phyloP scores from a whole-genome alignment of 2,329 filamentous ascomycete genomes.

The Botrytis sinoallii region DNA sequence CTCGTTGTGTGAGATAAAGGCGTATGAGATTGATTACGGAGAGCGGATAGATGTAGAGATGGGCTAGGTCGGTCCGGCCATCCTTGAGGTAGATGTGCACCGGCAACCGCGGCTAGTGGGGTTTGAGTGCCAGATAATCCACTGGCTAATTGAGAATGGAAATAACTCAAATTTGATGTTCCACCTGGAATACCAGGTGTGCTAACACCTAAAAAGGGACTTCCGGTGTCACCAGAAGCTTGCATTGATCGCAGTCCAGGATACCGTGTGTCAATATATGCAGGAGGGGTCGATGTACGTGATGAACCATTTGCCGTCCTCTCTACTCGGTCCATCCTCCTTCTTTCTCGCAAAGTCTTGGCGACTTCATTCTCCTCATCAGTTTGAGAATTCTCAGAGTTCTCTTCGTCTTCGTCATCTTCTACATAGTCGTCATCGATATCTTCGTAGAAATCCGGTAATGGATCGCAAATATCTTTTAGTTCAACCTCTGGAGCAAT shows the following conservation, averaged over 20 bases:
- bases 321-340: conserved; percentile 38
- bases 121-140: conserved; percentile 74
- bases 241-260: conserved; percentile 35
- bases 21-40: conserved; percentile 26
- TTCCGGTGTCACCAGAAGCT: conserved; percentile 46
- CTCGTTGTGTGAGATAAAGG: conserved; percentile 29
- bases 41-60: conserved; percentile 24
- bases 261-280: conserved; percentile 44
- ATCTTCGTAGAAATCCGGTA: conserved; percentile 94
- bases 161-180: conserved; percentile 76
- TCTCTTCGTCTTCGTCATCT: conserved; percentile 46
- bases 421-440: conserved; percentile 62
- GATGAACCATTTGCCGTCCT: conserved; percentile 35
- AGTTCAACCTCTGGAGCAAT: conserved; percentile 83
- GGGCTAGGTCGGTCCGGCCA: conserved; percentile 42
- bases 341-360: conserved; percentile 37
- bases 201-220: conserved; percentile 57
- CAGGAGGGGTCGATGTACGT: conserved; percentile 28
- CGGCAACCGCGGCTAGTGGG: conserved; percentile 74
- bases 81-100: conserved; percentile 58
- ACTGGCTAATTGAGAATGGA: conserved; percentile 71
- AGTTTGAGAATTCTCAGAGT: conserved; percentile 23
- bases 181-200: conserved; percentile 66
- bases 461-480: conserved; percentile 93
- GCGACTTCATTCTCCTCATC: conserved; percentile 23